Percentiles rank a stretch among this genome's conserved stretches.
These are phyloP conservation scores for Fusarium sp. DNA, from an alignment of 2,329 filamentous ascomycete genomes.

Conservation along the genomic window DNA sequence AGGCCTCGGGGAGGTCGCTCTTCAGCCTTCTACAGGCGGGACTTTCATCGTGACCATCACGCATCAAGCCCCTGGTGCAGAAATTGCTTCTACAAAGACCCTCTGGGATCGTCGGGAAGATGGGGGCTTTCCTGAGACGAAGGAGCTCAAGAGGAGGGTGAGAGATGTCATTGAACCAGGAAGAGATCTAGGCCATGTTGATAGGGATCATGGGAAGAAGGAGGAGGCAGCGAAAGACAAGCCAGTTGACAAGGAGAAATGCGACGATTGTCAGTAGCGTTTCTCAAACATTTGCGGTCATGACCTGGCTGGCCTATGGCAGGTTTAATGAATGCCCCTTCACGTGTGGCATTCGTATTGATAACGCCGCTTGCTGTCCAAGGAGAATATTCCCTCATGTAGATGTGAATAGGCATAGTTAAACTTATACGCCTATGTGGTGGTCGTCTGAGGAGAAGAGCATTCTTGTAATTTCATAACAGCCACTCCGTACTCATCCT, in stretches of 20 bases:
- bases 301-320: not conserved
- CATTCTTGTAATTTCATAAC: not conserved
- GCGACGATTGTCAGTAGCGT: constrained; percentile 41
- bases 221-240: not conserved
- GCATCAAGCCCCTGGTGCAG: constrained; percentile 43
- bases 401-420: not conserved
- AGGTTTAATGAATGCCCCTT: not conserved
- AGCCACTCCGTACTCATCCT: not conserved
- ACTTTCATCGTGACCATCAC: constrained; percentile 78
- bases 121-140: constrained; percentile 92
- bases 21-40: constrained; percentile 86
- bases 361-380: not conserved
- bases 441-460: not conserved
- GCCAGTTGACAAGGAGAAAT: constrained; percentile 21
- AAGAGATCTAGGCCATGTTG: constrained; percentile 83
- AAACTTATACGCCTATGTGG: not conserved
- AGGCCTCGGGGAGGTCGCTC: constrained; percentile 83
- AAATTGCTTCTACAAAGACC: constrained; percentile 52
- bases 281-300: not conserved
- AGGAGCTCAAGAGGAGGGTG: constrained; percentile 85
- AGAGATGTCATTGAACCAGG: constrained; percentile 82
- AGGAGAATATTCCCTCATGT: not conserved
- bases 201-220: constrained; percentile 56
- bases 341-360: not conserved
- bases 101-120: constrained; percentile 90